Evolutionary conservation across 2,329 filamentous ascomycete genomes (phyloP).

Genomic region (Didymella sp.): DNA sequence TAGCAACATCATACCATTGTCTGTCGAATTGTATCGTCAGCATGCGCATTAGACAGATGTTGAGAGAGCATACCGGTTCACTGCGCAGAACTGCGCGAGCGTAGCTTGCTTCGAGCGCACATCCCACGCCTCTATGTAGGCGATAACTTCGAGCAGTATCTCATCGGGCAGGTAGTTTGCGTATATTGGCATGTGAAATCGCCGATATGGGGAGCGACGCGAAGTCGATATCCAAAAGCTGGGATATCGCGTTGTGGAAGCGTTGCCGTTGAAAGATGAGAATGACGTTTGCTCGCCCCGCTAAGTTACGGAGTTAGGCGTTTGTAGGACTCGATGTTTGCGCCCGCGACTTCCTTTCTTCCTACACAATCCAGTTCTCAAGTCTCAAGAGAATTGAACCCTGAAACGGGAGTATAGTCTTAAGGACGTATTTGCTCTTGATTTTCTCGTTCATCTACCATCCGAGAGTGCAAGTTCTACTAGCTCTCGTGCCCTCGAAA

Average conservation of each 20-base stretch:
- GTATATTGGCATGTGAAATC: slow-evolving; percentile 6
- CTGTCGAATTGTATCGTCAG: slow-evolving; percentile 31
- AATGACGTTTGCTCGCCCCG: slow-evolving; percentile 13
- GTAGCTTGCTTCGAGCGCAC: slow-evolving; percentile 52
- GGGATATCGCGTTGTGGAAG: slow-evolving; percentile 5
- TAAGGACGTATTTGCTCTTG: too few species aligned
- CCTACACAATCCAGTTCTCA: too few species aligned
- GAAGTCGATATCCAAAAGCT: neutral
- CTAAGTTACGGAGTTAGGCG: neutral
- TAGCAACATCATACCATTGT: slow-evolving; percentile 64
- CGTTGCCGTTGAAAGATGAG: slow-evolving; percentile 1
- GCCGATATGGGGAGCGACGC: too few species aligned
- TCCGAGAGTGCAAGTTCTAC: too few species aligned
- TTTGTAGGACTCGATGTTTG: neutral
- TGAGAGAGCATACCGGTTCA: slow-evolving; percentile 32
- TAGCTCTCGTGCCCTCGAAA: too few species aligned
- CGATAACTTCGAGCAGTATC: slow-evolving; percentile 59
- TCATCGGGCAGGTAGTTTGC: slow-evolving; percentile 60
- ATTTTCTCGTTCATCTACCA: too few species aligned
- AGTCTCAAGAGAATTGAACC: too few species aligned
- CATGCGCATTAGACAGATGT: neutral
- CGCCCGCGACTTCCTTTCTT: too few species aligned
- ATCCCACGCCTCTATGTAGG: slow-evolving; percentile 48
- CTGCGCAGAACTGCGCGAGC: slow-evolving; percentile 60
- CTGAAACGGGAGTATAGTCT: too few species aligned